Evolutionary conservation across 306 rosid genomes (phyloP).

Genomic region (Leucaena leucocephala): DNA sequence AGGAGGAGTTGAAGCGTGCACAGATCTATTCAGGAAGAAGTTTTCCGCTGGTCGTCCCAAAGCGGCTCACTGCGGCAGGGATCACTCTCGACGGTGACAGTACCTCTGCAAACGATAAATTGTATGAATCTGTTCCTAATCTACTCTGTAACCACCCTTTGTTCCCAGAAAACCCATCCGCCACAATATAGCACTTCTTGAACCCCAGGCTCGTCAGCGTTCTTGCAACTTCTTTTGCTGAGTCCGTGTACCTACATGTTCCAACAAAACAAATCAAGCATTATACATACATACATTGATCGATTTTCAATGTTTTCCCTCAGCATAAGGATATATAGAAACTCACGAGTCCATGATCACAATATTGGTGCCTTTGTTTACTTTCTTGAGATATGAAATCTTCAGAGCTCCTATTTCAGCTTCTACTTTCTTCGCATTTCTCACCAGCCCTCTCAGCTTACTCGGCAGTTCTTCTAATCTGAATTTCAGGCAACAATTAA

Average conservation of each 20-base stretch:
- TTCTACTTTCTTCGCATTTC: slow-evolving; percentile 81
- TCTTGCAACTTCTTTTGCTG: slow-evolving; percentile 80
- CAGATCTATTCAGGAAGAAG: slow-evolving; percentile 60
- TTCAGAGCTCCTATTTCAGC: slow-evolving; percentile 88
- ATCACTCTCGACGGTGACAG: slow-evolving; percentile 83
- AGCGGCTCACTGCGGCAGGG: slow-evolving; percentile 56
- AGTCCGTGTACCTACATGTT: slow-evolving; percentile 69
- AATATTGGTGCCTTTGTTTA: slow-evolving; percentile 71
- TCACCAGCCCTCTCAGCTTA: slow-evolving; percentile 78
- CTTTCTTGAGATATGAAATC: slow-evolving; percentile 79
- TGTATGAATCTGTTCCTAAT: slow-evolving; percentile 80
- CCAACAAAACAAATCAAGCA: background rate
- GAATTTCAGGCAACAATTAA: slow-evolving; percentile 33
- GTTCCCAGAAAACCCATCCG: slow-evolving; percentile 88
- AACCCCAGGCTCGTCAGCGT: slow-evolving; percentile 70
- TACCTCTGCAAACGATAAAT: slow-evolving; percentile 75
- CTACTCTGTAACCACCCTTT: slow-evolving; percentile 95
- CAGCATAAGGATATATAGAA: background rate
- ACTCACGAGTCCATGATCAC: slow-evolving; percentile 88
- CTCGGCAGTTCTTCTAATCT: slow-evolving; percentile 89
- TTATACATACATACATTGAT: background rate
- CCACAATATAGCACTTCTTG: slow-evolving; percentile 68
- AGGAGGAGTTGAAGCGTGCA: slow-evolving; percentile 35
- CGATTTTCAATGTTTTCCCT: background rate
- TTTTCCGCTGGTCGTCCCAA: slow-evolving; percentile 67